A percentile compares a stretch with the other conserved stretches of the same genome.
Evolutionary conservation across 164 flowering plant genomes (phyloP).

Genomic region (Berberis thunbergii): DNA sequence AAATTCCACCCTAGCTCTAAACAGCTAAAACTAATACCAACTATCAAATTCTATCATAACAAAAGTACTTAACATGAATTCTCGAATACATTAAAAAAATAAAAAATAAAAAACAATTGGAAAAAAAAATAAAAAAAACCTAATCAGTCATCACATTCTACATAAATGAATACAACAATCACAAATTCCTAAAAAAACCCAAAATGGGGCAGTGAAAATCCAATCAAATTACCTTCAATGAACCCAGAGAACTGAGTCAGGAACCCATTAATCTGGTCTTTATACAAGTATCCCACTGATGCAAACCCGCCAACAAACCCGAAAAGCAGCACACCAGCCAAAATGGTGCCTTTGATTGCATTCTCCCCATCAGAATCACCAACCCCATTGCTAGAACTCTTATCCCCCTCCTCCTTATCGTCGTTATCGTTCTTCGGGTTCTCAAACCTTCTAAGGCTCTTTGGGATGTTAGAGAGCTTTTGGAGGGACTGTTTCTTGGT

Average conservation of each 20-base stretch:
- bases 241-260: slow-evolving; percentile 69
- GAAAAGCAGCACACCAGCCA: slow-evolving; percentile 80
- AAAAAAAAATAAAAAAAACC: no score
- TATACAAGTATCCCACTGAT: slow-evolving; percentile 66
- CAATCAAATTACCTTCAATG: slow-evolving; percentile 59
- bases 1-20: no score
- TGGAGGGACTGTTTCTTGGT: slow-evolving; percentile 53
- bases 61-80: no score
- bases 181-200: background rate
- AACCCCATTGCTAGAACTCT: no score
- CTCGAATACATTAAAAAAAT: no score
- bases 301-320: slow-evolving; percentile 89
- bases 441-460: slow-evolving; percentile 36
- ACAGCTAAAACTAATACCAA: no score
- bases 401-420: background rate
- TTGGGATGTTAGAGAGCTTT: slow-evolving; percentile 39
- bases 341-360: slow-evolving; percentile 73
- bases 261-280: slow-evolving; percentile 77
- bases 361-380: slow-evolving; percentile 17
- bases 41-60: no score
- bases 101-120: no score
- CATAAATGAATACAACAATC: background rate
- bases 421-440: slow-evolving; percentile 14
- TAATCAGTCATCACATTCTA: no score
- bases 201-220: background rate